Evolutionary conservation across 2,329 filamentous ascomycete genomes (phyloP), one percentile per base, ranked within the genome.

Genomic region (Cytospora piceae): DNA sequence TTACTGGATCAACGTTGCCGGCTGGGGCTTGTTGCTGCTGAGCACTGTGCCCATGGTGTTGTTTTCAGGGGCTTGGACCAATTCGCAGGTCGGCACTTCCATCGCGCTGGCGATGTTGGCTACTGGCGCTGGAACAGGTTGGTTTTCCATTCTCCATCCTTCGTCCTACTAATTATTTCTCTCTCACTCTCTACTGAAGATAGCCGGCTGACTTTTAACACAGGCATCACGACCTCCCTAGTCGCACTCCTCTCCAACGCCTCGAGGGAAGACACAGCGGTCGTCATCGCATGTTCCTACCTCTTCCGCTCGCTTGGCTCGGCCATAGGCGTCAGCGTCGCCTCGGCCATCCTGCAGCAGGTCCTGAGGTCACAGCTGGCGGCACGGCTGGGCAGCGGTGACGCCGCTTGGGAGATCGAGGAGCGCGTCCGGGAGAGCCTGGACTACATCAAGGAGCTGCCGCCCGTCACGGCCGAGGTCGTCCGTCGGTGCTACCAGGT

Each of bases 271-370:
- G 91, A 94, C 70, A 87, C 90, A 68, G 90, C 92, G 2, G 85
- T 94, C 1, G 90, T 88, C 4, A 90, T 91, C 20, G 91, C 92
- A 9, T 93, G 90, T 74, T 91, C 88, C 24, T 94, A 94, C 76
- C 85, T 94, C 29, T 94, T 94, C 81, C 87, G 91, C 49, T 90
- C 89, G 1, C 81, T 94, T 0, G 92, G 91, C n/a, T 82, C 91
- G n/a, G 90, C 89, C 8, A 80, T 93, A 64, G 91, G 91, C 14
- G 81, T 93, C 63, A 90, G 89, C n/a, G 78, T 92, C 65, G 85
- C 85, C 59, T 87, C 90, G 1, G 91, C 90, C 1, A 83, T 92
- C 9, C 84, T 93, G 55, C 92, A 94, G 73, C 87, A 90, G 72
- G 81, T 83, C 3, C 80, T 94, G 24, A 81, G 90, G 20, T 78